Percentiles rank a stretch among this genome's conserved stretches.
These are phyloP conservation scores for Yamadazyma friedrichii DNA, from an alignment of 1,139 yeast genomes.

Conservation along the genomic window DNA sequence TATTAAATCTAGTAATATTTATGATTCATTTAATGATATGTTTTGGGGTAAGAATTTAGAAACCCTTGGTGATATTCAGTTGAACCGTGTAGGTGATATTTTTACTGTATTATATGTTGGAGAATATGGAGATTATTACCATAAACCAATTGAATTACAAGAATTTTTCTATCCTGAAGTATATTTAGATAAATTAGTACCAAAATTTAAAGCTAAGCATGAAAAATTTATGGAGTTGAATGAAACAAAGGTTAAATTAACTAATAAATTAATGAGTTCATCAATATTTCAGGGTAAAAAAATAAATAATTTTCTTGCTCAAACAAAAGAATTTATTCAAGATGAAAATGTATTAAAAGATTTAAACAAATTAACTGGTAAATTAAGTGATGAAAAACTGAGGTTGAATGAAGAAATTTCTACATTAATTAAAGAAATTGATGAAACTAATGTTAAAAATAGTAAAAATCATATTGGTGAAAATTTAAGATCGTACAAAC, in stretches of 20 bases:
- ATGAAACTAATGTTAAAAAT: slow-evolving; percentile 11
- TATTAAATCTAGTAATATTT: slow-evolving; percentile 24
- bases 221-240: slow-evolving; percentile 7
- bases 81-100: slow-evolving; percentile 28
- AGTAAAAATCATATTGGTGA: slow-evolving; percentile 14
- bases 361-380: slow-evolving; percentile 17
- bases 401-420: slow-evolving; percentile 23
- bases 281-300: slow-evolving; percentile 17
- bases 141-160: slow-evolving; percentile 9
- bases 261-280: slow-evolving; percentile 25
- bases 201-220: slow-evolving; percentile 7
- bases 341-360: slow-evolving; percentile 18
- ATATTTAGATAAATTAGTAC: slow-evolving; percentile 7
- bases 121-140: slow-evolving; percentile 20
- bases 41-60: slow-evolving; percentile 40
- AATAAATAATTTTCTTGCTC: slow-evolving; percentile 12
- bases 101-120: slow-evolving; percentile 34
- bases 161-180: slow-evolving; percentile 15
- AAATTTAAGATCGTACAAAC: slow-evolving; percentile 18
- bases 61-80: slow-evolving; percentile 28
- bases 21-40: slow-evolving; percentile 33
- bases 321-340: slow-evolving; percentile 9
- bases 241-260: slow-evolving; percentile 17
- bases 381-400: slow-evolving; percentile 18
- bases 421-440: slow-evolving; percentile 10